Conservation (phyloP, 768 basidiomycete species). For the Leccinum disarticulatum region DNA sequence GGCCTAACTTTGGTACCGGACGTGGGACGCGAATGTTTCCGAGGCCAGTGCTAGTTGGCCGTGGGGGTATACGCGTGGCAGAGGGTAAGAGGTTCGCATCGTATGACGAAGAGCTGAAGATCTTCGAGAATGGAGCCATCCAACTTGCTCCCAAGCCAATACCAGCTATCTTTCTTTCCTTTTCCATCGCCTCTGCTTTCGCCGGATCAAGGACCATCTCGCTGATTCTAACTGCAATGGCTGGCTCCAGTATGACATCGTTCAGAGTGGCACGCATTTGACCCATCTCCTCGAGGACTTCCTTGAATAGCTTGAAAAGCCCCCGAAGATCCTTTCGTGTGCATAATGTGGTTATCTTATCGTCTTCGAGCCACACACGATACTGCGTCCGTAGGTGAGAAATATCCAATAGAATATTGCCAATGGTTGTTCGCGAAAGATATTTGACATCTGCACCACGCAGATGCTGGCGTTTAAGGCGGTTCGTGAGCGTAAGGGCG, state of each 20-base stretch:
- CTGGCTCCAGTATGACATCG: constrained; percentile 86
- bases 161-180: constrained; percentile 32
- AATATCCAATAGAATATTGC: constrained; percentile 69
- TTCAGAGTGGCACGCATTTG: constrained; percentile 82
- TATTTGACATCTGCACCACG: constrained; percentile 83
- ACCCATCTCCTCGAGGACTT: constrained; percentile 80
- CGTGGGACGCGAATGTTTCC: constrained; percentile 35
- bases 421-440: constrained; percentile 80
- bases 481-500: constrained; percentile 81
- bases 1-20: constrained; percentile 74
- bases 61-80: constrained; percentile 27
- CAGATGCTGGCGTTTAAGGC: constrained; percentile 88
- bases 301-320: constrained; percentile 82
- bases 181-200: constrained; percentile 45
- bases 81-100: constrained; percentile 16
- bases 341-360: constrained; percentile 58
- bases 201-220: constrained; percentile 65
- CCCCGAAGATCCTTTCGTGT: constrained; percentile 79
- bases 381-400: constrained; percentile 70
- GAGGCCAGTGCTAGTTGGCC: constrained; percentile 26
- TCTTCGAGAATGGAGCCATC: constrained; percentile 85
- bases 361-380: constrained; percentile 72
- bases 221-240: constrained; percentile 66
- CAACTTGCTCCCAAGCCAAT: constrained; percentile 51
- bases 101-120: constrained; percentile 52